Percentiles rank a stretch among this genome's conserved stretches.
These are phyloP conservation scores for Ustilago esculenta DNA, from an alignment of 1,284 basidiomycete genomes.

Conservation along the genomic window DNA sequence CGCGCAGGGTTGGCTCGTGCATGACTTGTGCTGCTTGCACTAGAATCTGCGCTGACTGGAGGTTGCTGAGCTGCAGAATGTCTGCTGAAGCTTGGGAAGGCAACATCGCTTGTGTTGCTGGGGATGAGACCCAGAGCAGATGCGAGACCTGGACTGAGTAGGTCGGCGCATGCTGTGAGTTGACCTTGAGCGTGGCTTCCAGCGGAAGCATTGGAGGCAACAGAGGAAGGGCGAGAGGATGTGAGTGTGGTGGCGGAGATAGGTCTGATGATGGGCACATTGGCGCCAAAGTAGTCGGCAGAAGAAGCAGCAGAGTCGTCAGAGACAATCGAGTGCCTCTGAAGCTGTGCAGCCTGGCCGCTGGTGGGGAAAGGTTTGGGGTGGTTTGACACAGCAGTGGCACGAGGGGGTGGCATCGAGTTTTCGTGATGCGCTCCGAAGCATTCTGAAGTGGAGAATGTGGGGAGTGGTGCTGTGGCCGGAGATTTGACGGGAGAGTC, in stretches of 20 bases:
- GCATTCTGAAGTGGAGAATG: constrained; percentile 25
- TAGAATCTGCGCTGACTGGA: not conserved
- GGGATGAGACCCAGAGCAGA: constrained; percentile 51
- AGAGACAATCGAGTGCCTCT: constrained; percentile 38
- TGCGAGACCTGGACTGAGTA: constrained; percentile 53
- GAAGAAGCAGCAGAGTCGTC: constrained; percentile 42
- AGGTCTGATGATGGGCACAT: constrained; percentile 22
- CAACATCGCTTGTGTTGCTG: constrained; percentile 8
- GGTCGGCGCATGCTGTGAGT: constrained; percentile 38
- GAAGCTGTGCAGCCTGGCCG: constrained; percentile 3
- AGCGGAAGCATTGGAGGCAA: constrained; percentile 45
- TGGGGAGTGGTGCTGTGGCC: constrained; percentile 8
- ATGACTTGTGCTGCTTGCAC: constrained; percentile 1
- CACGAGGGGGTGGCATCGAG: constrained; percentile 23
- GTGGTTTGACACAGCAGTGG: not conserved
- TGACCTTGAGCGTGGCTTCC: constrained; percentile 39
- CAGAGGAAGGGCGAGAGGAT: constrained; percentile 49
- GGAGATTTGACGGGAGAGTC: constrained; percentile 19
- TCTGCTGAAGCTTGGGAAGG: constrained; percentile 16
- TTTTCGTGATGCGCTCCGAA: constrained; percentile 2
- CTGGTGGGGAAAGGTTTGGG: constrained; percentile 4
- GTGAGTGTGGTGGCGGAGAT: constrained; percentile 35
- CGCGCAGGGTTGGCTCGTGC: constrained; percentile 1
- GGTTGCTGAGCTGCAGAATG: not conserved
- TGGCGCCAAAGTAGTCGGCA: constrained; percentile 17